Conservation (phyloP, 1,284 basidiomycete species). For the Trichosporon sp. region DNA sequence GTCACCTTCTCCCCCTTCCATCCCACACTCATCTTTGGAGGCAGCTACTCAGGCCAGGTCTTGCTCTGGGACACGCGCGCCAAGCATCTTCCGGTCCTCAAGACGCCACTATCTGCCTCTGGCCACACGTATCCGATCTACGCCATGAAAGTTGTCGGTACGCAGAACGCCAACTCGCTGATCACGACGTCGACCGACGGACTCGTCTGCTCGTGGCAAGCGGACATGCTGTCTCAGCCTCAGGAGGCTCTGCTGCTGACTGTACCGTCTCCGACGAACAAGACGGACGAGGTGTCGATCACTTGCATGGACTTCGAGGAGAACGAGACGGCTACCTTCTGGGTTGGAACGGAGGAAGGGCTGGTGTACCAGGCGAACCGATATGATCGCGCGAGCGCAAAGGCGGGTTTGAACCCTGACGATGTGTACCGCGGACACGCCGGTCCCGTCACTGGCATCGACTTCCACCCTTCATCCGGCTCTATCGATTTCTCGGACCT, state of each 20-base stretch:
- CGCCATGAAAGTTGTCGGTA: constrained; percentile 93
- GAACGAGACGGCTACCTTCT: constrained; percentile 91
- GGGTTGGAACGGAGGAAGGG: constrained; percentile 96
- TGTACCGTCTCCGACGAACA: constrained; percentile 70
- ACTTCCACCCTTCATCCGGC: constrained; percentile 88
- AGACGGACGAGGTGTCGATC: constrained; percentile 91
- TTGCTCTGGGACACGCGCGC: constrained; percentile 98
- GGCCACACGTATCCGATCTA: constrained; percentile 99
- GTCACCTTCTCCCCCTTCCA: constrained; percentile 97
- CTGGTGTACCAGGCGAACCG: constrained; percentile 91
- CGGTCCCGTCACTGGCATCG: constrained; percentile 84
- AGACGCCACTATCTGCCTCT: constrained; percentile 87
- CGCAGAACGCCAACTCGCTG: constrained; percentile 95
- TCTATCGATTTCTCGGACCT: constrained; percentile 91
- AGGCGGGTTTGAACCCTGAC: constrained; percentile 85
- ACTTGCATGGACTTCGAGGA: constrained; percentile 88
- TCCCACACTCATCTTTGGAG: constrained; percentile 92
- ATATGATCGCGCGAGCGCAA: constrained; percentile 91
- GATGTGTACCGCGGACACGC: constrained; percentile 89
- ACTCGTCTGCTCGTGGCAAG: constrained; percentile 91
- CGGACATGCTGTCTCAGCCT: constrained; percentile 96
- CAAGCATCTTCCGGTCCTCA: constrained; percentile 88
- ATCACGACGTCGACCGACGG: constrained; percentile 95
- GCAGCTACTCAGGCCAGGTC: constrained; percentile 97
- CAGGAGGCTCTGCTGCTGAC: constrained; percentile 89